phyloP scores from a whole-genome alignment of 2,329 filamentous ascomycete genomes.

The Scolecobasidium constrictum region DNA sequence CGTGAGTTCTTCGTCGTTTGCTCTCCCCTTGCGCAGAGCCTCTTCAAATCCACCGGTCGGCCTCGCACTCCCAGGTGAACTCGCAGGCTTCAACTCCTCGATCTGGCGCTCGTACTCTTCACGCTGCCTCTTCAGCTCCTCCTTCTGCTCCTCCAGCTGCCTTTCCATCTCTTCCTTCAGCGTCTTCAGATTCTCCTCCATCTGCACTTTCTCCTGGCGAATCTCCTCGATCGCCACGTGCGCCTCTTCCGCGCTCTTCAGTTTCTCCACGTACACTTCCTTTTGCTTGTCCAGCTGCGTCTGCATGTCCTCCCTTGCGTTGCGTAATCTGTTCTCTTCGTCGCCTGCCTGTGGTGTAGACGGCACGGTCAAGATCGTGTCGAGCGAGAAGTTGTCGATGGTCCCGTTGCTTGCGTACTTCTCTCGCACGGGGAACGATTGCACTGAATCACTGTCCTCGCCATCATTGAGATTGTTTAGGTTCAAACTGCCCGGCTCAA shows the following conservation, averaged over 20 bases:
- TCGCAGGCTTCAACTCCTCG: conserved; percentile 54
- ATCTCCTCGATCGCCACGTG: conserved; percentile 76
- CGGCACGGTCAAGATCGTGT: conserved; percentile 88
- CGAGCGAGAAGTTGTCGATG: conserved; percentile 89
- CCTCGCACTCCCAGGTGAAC: conserved; percentile 12
- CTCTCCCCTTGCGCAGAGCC: conserved; percentile 39
- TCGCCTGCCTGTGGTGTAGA: conserved; percentile 77
- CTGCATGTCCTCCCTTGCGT: conserved; percentile 75
- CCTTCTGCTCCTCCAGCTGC: conserved; percentile 72
- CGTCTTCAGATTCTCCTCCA: conserved; percentile 69
- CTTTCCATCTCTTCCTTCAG: conserved; percentile 84
- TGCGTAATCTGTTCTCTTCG: conserved; percentile 63
- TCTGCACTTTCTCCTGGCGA: conserved; percentile 67
- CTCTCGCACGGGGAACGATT: conserved; percentile 78
- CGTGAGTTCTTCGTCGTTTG: conserved; percentile 38
- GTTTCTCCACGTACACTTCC: conserved; percentile 67
- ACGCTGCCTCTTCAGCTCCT: conserved; percentile 62
- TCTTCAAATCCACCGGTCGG: conserved; percentile 31
- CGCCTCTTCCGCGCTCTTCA: conserved; percentile 63
- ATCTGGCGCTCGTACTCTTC: conserved; percentile 77
- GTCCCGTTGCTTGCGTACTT: conserved; percentile 95
- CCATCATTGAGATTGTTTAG: too few species aligned
- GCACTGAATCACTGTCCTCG: conserved; percentile 81
- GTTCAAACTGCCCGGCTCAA: too few species aligned
- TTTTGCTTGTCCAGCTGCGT: conserved; percentile 72